Percentiles rank a stretch among this genome's conserved stretches.
These are phyloP conservation scores for Verticillium dahliae DNA, from an alignment of 2,329 filamentous ascomycete species.

Conservation along the genomic window DNA sequence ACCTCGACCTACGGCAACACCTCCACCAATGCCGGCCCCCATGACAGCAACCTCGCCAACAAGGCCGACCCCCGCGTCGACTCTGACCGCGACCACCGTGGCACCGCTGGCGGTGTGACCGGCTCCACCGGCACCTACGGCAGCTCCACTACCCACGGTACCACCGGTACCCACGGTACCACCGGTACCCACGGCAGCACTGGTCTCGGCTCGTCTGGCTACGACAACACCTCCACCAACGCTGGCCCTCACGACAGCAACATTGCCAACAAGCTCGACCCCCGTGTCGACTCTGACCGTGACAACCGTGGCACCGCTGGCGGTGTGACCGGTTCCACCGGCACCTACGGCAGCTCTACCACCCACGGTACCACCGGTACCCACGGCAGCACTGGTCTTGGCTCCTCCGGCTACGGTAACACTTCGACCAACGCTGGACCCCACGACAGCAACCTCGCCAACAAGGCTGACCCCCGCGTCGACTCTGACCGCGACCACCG, in stretches of 20 bases:
- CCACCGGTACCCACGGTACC: not conserved
- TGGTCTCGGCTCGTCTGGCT: conserved; percentile 16
- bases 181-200: conserved; percentile 23
- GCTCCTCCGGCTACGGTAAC: conserved; percentile 6
- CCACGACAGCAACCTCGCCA: conserved; percentile 38
- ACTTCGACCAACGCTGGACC: conserved; percentile 27
- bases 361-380: conserved; percentile 25
- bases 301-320: conserved; percentile 26
- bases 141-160: conserved; percentile 16
- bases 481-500: conserved; percentile 18
- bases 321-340: conserved; percentile 15
- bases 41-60: conserved; percentile 32
- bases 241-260: conserved; percentile 40
- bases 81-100: conserved; percentile 30
- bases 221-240: conserved; percentile 7
- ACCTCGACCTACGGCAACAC: conserved; percentile 19
- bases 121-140: conserved; percentile 10
- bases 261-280: conserved; percentile 44
- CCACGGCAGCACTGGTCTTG: conserved; percentile 23
- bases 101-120: conserved; percentile 4
- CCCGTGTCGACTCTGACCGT: conserved; percentile 47
- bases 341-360: conserved; percentile 16
- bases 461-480: conserved; percentile 37
- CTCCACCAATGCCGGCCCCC: conserved; percentile 24
- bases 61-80: conserved; percentile 42